A percentile compares a stretch with the other conserved stretches of the same genome.
Evolutionary conservation across 106 monocot genomes (phyloP).

Genomic region (Dendrobium nobile): DNA sequence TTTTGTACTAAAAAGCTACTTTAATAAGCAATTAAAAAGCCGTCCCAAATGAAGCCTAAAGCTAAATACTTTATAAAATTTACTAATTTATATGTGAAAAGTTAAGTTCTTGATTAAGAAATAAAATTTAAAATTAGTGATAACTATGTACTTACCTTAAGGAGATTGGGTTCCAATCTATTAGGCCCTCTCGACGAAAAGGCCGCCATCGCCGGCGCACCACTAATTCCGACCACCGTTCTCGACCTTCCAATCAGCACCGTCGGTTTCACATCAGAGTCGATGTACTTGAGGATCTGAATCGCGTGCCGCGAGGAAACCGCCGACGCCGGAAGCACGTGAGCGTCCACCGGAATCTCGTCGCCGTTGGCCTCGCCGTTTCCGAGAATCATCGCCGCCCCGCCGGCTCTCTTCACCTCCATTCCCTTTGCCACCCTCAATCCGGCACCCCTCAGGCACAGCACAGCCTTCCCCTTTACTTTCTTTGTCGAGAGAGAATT

Average conservation of each 20-base stretch:
- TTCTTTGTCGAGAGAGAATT: slow-evolving; percentile 43
- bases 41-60: too few species aligned
- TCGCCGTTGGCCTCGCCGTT: slow-evolving; percentile 44
- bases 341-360: slow-evolving; percentile 67
- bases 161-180: slow-evolving; percentile 53
- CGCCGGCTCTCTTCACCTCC: slow-evolving; percentile 76
- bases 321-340: slow-evolving; percentile 55
- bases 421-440: slow-evolving; percentile 56
- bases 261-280: slow-evolving; percentile 22
- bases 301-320: slow-evolving; percentile 29
- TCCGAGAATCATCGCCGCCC: slow-evolving; percentile 69
- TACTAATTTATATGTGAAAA: too few species aligned
- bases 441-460: slow-evolving; percentile 69
- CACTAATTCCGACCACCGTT: slow-evolving; percentile 34
- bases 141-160: slow-evolving; percentile 41
- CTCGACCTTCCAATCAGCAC: slow-evolving; percentile 34
- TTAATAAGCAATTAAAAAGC: too few species aligned
- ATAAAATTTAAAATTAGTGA: too few species aligned
- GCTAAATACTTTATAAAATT: too few species aligned
- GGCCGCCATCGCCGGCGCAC: slow-evolving; percentile 64
- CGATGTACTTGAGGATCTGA: slow-evolving; percentile 50
- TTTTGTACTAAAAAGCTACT: too few species aligned
- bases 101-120: too few species aligned
- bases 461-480: slow-evolving; percentile 63
- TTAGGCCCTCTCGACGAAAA: slow-evolving; percentile 87